Conservation (phyloP, 2,329 filamentous ascomycete species). For the Nemania diffusa region DNA sequence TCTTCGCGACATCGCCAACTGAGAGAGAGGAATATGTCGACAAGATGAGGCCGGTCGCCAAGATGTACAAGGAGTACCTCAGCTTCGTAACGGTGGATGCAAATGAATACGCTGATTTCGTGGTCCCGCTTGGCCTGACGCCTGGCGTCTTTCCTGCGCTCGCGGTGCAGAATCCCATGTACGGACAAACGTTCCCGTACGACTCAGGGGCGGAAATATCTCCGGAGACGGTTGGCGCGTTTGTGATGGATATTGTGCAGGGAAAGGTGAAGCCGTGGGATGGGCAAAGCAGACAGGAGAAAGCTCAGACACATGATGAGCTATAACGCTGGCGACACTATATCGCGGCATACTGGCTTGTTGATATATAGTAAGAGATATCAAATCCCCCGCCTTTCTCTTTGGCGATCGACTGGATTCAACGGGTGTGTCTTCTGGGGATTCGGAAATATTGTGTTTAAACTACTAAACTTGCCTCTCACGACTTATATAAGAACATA, state of each 20-base stretch:
- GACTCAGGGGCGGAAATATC: slow-evolving; percentile 45
- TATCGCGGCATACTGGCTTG: background rate
- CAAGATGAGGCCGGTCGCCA: slow-evolving; percentile 55
- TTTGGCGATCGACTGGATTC: too few species aligned
- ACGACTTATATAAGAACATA: too few species aligned
- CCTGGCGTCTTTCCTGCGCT: slow-evolving; percentile 48
- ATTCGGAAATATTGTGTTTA: background rate
- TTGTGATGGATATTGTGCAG: slow-evolving; percentile 58
- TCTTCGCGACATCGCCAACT: slow-evolving; percentile 47
- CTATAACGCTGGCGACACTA: slow-evolving; percentile 27
- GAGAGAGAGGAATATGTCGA: slow-evolving; percentile 52
- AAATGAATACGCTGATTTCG: slow-evolving; percentile 58
- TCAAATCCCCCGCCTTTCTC: background rate
- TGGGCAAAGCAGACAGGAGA: slow-evolving; percentile 37
- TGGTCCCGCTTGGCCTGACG: slow-evolving; percentile 53
- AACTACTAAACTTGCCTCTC: too few species aligned
- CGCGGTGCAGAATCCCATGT: slow-evolving; percentile 58
- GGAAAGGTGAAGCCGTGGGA: slow-evolving; percentile 56
- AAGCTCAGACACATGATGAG: slow-evolving; percentile 40
- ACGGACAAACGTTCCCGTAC: slow-evolving; percentile 58
- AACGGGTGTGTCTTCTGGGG: background rate
- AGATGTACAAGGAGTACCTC: slow-evolving; percentile 59
- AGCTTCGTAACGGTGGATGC: slow-evolving; percentile 60
- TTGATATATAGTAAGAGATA: background rate
- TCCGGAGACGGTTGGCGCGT: slow-evolving; percentile 53